Percentiles rank a stretch among this genome's conserved stretches.
These are phyloP conservation scores for Kwoniella botswanensis DNA, from an alignment of 768 basidiomycete genomes.

Conservation along the genomic window DNA sequence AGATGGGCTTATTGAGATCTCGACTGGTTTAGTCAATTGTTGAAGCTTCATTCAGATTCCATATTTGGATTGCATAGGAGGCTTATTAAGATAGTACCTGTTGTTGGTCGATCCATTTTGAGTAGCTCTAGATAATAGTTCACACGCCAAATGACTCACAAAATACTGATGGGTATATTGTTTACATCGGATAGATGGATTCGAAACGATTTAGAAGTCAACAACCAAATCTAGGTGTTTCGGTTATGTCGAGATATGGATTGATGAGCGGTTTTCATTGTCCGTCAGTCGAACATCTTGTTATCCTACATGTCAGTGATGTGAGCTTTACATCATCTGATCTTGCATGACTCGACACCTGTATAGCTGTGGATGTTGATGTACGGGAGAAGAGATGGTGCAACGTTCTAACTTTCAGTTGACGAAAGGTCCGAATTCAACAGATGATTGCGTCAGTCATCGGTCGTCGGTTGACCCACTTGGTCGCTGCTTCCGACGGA, in stretches of 20 bases:
- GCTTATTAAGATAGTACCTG: background rate
- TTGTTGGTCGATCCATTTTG: no score
- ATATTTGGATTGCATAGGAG: background rate
- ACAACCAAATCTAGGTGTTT: background rate
- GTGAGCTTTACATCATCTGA: no score
- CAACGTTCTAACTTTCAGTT: no score
- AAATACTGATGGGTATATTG: background rate
- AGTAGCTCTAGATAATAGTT: no score
- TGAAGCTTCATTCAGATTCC: background rate
- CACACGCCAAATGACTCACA: no score
- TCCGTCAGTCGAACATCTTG: background rate
- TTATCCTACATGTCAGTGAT: no score
- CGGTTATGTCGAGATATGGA: background rate
- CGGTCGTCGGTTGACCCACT: background rate
- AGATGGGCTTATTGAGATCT: background rate
- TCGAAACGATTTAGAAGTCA: background rate
- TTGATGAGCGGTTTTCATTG: background rate
- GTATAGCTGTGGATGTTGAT: no score
- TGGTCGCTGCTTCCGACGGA: background rate
- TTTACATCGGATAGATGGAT: background rate
- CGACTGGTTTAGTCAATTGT: conserved; percentile 6
- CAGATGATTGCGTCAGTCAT: background rate
- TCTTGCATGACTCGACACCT: no score
- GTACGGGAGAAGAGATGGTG: no score
- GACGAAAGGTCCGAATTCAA: no score